phyloP scores from a whole-genome alignment of 441 rosid species.

The Hypseocharis bilobata region DNA sequence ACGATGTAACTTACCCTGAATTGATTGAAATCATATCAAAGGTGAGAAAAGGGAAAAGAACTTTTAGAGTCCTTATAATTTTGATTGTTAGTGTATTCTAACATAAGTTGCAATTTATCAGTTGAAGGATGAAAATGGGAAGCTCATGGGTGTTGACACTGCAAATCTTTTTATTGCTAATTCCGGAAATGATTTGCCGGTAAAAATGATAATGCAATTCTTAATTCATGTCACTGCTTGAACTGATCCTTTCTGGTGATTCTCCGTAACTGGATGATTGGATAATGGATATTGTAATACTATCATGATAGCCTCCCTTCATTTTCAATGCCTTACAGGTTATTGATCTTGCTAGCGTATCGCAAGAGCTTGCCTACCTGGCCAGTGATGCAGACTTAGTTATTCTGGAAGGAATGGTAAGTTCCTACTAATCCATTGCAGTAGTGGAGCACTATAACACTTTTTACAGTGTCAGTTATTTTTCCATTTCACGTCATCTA shows the following conservation, averaged over 20 bases:
- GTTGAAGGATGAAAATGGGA: conserved; percentile 78
- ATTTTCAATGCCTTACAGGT: conserved; percentile 40
- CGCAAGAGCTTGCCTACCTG: conserved; percentile 71
- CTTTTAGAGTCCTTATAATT: conserved; percentile 3
- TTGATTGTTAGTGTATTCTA: conserved; percentile 22
- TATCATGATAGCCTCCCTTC: conserved; percentile 1
- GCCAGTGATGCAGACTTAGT: conserved; percentile 81
- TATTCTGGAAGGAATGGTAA: conserved; percentile 93
- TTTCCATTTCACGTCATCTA: neutral
- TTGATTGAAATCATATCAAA: conserved; percentile 62
- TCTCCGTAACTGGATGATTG: neutral
- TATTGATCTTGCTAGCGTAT: conserved; percentile 75
- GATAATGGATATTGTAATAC: conserved; percentile 1
- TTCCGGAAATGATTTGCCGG: conserved; percentile 94
- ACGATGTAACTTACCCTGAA: conserved; percentile 81
- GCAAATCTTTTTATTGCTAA: conserved; percentile 74
- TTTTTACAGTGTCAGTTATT: neutral
- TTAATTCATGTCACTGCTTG: neutral
- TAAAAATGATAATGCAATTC: conserved; percentile 28
- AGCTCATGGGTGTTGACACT: conserved; percentile 60
- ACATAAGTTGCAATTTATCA: conserved; percentile 31
- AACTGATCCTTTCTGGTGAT: too few relatives aligned
- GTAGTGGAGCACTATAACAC: neutral
- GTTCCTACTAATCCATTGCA: conserved; percentile 16
- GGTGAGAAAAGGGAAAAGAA: conserved; percentile 32